phyloP scores from a whole-genome alignment of 2,329 filamentous ascomycete genomes.

The Colletotrichum melonis region DNA sequence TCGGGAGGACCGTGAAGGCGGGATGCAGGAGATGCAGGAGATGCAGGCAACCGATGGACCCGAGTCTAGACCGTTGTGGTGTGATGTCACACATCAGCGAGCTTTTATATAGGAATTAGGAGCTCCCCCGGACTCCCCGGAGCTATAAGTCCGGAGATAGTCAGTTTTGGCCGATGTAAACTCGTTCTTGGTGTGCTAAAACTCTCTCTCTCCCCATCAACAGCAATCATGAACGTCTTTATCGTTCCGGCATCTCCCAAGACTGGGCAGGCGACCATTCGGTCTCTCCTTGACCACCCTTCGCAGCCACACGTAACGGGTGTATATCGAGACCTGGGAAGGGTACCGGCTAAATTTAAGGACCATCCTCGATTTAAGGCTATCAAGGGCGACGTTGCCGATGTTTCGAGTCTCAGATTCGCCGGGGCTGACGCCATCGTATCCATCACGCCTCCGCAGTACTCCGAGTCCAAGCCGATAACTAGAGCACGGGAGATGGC shows the following conservation, averaged over 20 bases:
- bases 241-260: slow-evolving; percentile 48
- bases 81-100: slow-evolving; percentile 7
- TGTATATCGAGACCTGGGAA: slow-evolving; percentile 45
- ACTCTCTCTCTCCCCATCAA: neutral
- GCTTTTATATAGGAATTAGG: neutral
- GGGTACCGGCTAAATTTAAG: slow-evolving; percentile 44
- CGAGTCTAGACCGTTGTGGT: slow-evolving; percentile 1
- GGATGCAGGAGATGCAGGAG: slow-evolving; percentile 1
- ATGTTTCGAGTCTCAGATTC: slow-evolving; percentile 43
- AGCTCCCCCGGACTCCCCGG: neutral
- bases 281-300: slow-evolving; percentile 39
- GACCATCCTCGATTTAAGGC: slow-evolving; percentile 43
- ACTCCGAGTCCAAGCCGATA: slow-evolving; percentile 40
- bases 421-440: slow-evolving; percentile 44
- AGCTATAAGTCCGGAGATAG: neutral
- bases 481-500: slow-evolving; percentile 47
- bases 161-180: neutral
- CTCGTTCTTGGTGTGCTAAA: neutral
- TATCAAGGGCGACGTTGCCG: slow-evolving; percentile 44
- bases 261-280: slow-evolving; percentile 45
- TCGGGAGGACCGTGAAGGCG: slow-evolving; percentile 10
- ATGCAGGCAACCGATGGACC: neutral
- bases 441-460: slow-evolving; percentile 49
- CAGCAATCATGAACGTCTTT: slow-evolving; percentile 43
- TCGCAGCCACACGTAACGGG: slow-evolving; percentile 40